Base-by-base conservation (phyloP, 768 basidiomycete species). In the Mycena pura region DNA sequence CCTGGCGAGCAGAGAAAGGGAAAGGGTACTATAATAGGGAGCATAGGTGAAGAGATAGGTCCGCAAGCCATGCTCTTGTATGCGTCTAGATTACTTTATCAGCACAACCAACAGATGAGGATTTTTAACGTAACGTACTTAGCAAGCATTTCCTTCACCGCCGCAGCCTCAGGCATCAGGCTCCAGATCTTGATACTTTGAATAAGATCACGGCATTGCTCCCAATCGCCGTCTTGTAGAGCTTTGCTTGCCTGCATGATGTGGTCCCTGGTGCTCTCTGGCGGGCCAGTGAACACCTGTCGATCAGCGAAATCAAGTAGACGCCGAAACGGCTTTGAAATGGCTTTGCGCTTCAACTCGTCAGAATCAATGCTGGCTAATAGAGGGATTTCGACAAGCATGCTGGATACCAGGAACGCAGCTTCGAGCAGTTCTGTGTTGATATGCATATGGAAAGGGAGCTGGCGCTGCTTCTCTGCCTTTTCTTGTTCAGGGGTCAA, bases 361-460 rank as follows among this genome's bases (percentile, higher is more conserved):
- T 99, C 95, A 3, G 91, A 92, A 64, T 97, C 95, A 62, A 95
- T 92, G 73, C 92, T 95, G 4, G 97, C 97, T 17, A 99, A 80
- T 22, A 98, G 78, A 3, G 97, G 97, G 17, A 99, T 95, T 78
- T 99, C 97, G 36, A 98, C 91, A 34, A 99, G 84, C 97, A 99
- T 99, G 78, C 96, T 98, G 15, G 94, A 96, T 17, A 97, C 95
- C 40, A 99, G 84, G 82, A 99, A 99, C 1, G 95, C 97, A 19
- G 96, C 96, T 76, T 99, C 97, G 55, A 99, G 81, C 9, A 99
- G 82, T 76, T 99, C 97, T 14, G 97, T 94, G 79, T 99, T 99
- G 77, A 99, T 95, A 76, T 99, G 97, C 91, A 99, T 92, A 76
- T 99, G 97, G 89, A 99, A 99, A 27, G 97, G 97, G 22, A 99